These are phyloP conservation scores for Metschnikowia aberdeeniae DNA, from an alignment of 805 yeast species.

Conservation along the genomic window DNA sequence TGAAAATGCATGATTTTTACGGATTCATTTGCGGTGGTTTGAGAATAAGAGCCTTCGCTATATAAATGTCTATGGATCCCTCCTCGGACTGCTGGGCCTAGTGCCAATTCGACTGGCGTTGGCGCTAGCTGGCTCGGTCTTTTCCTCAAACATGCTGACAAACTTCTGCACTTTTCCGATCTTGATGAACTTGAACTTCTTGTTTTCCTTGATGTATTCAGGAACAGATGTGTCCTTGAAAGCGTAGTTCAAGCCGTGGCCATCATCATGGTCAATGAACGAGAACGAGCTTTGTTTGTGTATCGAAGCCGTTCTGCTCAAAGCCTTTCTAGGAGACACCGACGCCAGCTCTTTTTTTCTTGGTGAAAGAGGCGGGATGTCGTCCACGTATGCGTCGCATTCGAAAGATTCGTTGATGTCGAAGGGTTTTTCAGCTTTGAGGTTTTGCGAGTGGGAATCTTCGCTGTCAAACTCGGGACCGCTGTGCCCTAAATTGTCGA, in stretches of 20 bases:
- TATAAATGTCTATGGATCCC: slow-evolving; percentile 4
- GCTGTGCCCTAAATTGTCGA: slow-evolving; percentile 29
- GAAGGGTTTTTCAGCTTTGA: background rate
- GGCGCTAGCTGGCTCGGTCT: slow-evolving; percentile 14
- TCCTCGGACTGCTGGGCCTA: slow-evolving; percentile 16
- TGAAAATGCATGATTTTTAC: slow-evolving; percentile 2
- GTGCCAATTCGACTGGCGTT: slow-evolving; percentile 14
- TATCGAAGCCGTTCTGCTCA: background rate
- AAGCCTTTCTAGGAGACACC: background rate
- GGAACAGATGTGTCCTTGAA: slow-evolving; percentile 25
- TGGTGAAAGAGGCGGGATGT: background rate
- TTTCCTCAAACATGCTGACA: slow-evolving; percentile 41
- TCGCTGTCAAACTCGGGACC: background rate
- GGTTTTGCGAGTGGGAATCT: background rate
- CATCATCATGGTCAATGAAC: slow-evolving; percentile 26
- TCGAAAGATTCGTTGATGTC: background rate
- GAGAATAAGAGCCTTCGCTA: background rate
- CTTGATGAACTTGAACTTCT: slow-evolving; percentile 41
- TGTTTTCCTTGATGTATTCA: slow-evolving; percentile 36
- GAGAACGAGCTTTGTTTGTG: slow-evolving; percentile 18
- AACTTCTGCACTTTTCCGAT: slow-evolving; percentile 45
- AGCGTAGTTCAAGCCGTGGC: slow-evolving; percentile 29
- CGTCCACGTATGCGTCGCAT: background rate
- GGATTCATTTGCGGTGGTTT: background rate
- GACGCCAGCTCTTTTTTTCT: background rate